Base-by-base conservation (phyloP, 1,284 basidiomycete species). In the Stereum hirsutum region DNA sequence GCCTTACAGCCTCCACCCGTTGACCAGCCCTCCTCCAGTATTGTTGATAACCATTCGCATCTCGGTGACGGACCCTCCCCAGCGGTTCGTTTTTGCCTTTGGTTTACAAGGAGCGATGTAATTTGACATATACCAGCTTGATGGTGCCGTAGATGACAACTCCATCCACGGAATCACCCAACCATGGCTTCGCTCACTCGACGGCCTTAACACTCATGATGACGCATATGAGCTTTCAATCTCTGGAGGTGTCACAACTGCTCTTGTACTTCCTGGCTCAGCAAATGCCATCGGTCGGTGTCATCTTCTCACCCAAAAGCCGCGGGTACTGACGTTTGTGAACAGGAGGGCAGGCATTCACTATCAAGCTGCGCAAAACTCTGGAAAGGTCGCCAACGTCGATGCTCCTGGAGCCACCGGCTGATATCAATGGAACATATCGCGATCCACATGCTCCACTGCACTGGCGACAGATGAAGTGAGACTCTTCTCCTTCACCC, bases 221-320 rank as follows among this genome's bases (percentile, higher is more conserved):
- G 62, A 63, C n/a, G 57, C 60, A 1, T 65, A 66, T 48, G 51
- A 47, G 28, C 58, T 66, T 6, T 60, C 68, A 3, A 60, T 70
- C 25, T 58, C 71, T 2, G 74, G 74, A 4, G 74, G 74, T 5
- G 63, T 75, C 37, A 74, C 72, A 1, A 63, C 71, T 2, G 59
- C 62, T 14, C 65, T 74, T 42, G 58, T 75, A 23, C 60, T 71
- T 0, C 69, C 69, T 5, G 69, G 69, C 7, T 75, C 70, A 37
- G 69, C 59, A 14, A 78, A 80, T 61, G 69, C 71, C 26, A 79
- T 86, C 38, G 82, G 81, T 78, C 15, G 8, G 33, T 35, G 33
- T 20, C 21, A 17, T 35, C 33, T 19, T 14, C 15, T 21, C 25
- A 6, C n/a, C 11, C 6, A 12, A 35, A n/a, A 19, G 4, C 4